A percentile compares a stretch with the other conserved stretches of the same genome.
Evolutionary conservation across 768 basidiomycete genomes (phyloP).

Genomic region (Kwoniella dejecticola): DNA sequence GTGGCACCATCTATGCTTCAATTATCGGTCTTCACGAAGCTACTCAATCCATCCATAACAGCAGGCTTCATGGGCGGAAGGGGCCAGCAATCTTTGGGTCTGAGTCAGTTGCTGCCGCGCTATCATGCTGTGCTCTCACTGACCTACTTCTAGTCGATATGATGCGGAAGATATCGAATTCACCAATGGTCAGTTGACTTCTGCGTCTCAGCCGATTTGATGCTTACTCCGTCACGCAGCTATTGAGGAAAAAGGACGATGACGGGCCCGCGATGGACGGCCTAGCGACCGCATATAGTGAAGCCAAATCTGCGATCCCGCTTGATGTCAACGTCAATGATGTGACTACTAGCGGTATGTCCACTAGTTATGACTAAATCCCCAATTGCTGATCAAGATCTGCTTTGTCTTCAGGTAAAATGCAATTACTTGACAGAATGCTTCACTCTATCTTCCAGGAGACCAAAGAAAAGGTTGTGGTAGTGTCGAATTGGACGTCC

Average conservation of each 20-base stretch:
- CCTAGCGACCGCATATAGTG: conserved; percentile 26
- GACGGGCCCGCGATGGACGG: conserved; percentile 62
- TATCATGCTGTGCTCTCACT: too few relatives aligned
- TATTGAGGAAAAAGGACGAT: conserved; percentile 63
- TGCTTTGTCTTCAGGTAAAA: conserved; percentile 37
- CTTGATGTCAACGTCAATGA: conserved; percentile 57
- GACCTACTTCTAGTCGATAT: conserved; percentile 64
- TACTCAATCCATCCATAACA: conserved; percentile 72
- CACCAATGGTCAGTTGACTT: conserved; percentile 72
- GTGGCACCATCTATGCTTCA: conserved; percentile 84
- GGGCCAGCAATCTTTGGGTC: conserved; percentile 62
- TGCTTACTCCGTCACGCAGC: conserved; percentile 18
- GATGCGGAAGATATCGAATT: conserved; percentile 88
- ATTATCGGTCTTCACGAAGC: conserved; percentile 71
- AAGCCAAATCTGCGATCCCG: conserved; percentile 49
- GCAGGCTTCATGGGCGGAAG: conserved; percentile 70
- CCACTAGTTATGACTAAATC: neutral
- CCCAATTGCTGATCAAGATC: neutral
- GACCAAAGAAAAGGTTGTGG: conserved; percentile 89
- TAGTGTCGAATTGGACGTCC: conserved; percentile 90
- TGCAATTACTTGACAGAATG: conserved; percentile 45
- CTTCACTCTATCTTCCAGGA: conserved; percentile 48
- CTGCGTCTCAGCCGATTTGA: neutral
- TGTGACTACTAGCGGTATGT: conserved; percentile 76
- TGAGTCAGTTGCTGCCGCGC: conserved; percentile 31